phyloP scores from a whole-genome alignment of 306 rosid genomes.

The Macrotyloma uniflorum region DNA sequence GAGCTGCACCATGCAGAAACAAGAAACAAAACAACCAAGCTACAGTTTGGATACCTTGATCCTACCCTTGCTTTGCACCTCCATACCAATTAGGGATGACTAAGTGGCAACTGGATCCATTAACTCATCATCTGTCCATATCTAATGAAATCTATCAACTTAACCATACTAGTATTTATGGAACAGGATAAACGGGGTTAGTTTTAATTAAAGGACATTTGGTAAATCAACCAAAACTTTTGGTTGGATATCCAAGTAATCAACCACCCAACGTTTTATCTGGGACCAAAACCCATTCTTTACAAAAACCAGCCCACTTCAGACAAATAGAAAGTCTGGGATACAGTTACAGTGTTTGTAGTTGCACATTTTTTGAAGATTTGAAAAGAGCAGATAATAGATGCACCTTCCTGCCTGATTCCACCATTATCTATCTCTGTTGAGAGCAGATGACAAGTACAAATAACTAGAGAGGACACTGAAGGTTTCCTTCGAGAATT shows the following conservation, averaged over 20 bases:
- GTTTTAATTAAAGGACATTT: neutral
- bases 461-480: neutral
- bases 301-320: slow-evolving; percentile 5
- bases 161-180: neutral
- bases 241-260: neutral
- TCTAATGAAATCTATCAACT: neutral
- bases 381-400: slow-evolving; percentile 2
- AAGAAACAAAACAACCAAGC: neutral
- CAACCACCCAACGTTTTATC: neutral
- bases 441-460: neutral
- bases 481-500: neutral
- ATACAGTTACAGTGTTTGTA: neutral
- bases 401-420: slow-evolving; percentile 8
- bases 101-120: neutral
- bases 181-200: neutral
- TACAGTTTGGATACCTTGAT: neutral
- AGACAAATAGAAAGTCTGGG: neutral
- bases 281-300: neutral
- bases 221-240: neutral
- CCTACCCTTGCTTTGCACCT: neutral
- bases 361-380: neutral
- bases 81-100: neutral
- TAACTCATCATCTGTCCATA: neutral
- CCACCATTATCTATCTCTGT: neutral
- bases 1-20: neutral